Percentiles rank a stretch among this genome's conserved stretches.
Evolutionary conservation across 2,329 filamentous ascomycete species (phyloP).

Genomic region (Colletotrichum agaves): DNA sequence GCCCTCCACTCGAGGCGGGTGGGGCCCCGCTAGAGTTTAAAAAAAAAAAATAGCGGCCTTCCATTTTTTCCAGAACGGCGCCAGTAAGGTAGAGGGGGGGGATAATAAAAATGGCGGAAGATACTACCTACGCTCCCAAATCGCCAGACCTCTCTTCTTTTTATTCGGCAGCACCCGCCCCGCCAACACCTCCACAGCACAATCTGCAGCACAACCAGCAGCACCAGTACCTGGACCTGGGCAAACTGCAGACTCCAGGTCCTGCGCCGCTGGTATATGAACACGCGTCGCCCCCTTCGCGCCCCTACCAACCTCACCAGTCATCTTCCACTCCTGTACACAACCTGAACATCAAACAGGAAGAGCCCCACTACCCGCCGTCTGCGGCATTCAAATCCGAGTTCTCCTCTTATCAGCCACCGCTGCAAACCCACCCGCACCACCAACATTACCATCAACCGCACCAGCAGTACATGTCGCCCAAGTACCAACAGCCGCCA

Average conservation of each 20-base stretch:
- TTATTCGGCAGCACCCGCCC: conserved; percentile 51
- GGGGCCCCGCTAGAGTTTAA: not conserved
- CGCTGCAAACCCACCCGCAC: conserved; percentile 45
- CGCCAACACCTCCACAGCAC: conserved; percentile 43
- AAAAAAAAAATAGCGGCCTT: conserved; percentile 28
- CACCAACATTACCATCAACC: conserved; percentile 43
- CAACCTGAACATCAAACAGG: conserved; percentile 30
- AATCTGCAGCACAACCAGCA: conserved; percentile 43
- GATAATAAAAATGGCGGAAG: conserved; percentile 55
- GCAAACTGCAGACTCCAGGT: conserved; percentile 32
- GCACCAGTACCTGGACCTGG: conserved; percentile 34
- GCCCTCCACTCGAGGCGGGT: conserved; percentile 9
- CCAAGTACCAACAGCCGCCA: conserved; percentile 39
- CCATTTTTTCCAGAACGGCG: conserved; percentile 31
- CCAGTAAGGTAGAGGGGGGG: conserved; percentile 6
- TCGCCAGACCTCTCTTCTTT: conserved; percentile 70
- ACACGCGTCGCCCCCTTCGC: conserved; percentile 35
- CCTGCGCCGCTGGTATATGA: conserved; percentile 36
- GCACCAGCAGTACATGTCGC: conserved; percentile 39
- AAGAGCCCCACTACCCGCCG: conserved; percentile 36
- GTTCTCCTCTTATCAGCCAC: conserved; percentile 32
- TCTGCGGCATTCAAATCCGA: conserved; percentile 37
- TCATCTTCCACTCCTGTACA: conserved; percentile 36
- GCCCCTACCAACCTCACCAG: conserved; percentile 35
- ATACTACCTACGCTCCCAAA: conserved; percentile 65